Evolutionary conservation across 1,284 basidiomycete species (phyloP), one percentile per base, ranked within the genome.

Genomic region (Ceratobasidium sp.): DNA sequence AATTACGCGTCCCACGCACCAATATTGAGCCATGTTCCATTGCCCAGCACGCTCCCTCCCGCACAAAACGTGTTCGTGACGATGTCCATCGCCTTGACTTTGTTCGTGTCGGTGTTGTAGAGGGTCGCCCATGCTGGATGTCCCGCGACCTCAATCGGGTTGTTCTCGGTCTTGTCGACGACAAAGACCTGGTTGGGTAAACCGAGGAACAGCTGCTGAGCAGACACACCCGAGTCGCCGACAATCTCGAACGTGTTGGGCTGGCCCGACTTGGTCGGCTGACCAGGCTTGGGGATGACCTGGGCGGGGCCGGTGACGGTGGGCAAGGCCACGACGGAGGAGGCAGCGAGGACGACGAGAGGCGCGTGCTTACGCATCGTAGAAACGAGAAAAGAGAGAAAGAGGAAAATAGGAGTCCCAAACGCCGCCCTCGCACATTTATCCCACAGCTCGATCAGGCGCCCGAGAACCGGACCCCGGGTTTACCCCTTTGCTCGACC

Each of bases 81-180:
- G 33, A 87, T 81, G 77, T 85, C 84, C 84, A 86, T 86, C 9
- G 84, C 67, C 6, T 83, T 82, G 57, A 79, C 82, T 8, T 76
- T 76, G 78, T 86, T 85, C 19, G 82, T 83, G 22, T 78, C 76
- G 45, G 83, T 79, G 76, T 86, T 82, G 75, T 85, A 85, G 76
- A 84, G 83, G 9, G 76, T 74, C 41, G 74, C 77, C 76, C 75
- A 78, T n/a, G 77, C 77, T 2, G 77, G 71, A 51, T 75, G 76
- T 8, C 76, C 76, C 51, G 57, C 65, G 31, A 77, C 74, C 41
- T 69, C n/a, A 14, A 78, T 48, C 11, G 77, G 76, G 60, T 78
- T 78, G 47, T 54, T 71, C 73, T 78, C 77, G 0, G 62, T 64
- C 75, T 78, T 78, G 75, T 78, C 77, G 54, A 78, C 45, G 71